Percentiles rank a stretch among this genome's conserved stretches.
phyloP scores from a whole-genome alignment of 169 alveolate genomes.

The Eimeria maxima region DNA sequence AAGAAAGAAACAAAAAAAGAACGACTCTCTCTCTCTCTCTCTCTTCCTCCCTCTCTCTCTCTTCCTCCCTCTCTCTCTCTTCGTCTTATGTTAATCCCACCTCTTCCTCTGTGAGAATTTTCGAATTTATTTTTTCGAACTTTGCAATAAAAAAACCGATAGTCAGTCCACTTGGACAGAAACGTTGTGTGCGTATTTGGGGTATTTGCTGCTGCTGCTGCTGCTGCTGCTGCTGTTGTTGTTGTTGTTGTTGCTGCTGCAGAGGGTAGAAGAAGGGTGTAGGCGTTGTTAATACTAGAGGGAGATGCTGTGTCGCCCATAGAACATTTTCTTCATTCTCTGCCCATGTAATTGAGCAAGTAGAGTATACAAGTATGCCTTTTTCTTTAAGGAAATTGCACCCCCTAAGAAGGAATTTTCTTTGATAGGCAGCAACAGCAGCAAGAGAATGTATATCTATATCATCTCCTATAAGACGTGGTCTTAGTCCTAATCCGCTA shows the following conservation, averaged over 20 bases:
- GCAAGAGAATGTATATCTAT: neutral
- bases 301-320: conserved; percentile 64
- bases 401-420: conserved; percentile 13
- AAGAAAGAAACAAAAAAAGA: neutral
- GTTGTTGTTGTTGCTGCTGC: neutral
- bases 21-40: neutral
- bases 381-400: conserved; percentile 49
- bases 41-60: too few relatives aligned
- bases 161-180: conserved; percentile 50
- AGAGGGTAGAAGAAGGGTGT: conserved; percentile 39
- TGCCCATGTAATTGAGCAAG: conserved; percentile 63
- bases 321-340: conserved; percentile 61
- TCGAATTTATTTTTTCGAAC: neutral
- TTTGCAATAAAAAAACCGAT: conserved; percentile 76
- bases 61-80: neutral
- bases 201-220: too few relatives aligned
- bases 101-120: neutral
- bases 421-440: conserved; percentile 48
- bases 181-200: neutral
- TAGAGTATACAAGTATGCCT: conserved; percentile 60
- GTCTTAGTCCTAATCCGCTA: conserved; percentile 94
- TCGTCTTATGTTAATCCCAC: neutral
- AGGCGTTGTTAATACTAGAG: conserved; percentile 41
- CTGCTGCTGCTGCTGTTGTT: neutral
- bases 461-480: conserved; percentile 58